Evolutionary conservation across 768 basidiomycete genomes (phyloP), one percentile per base, ranked within the genome.

Genomic region (Phylloporus arenicola): DNA sequence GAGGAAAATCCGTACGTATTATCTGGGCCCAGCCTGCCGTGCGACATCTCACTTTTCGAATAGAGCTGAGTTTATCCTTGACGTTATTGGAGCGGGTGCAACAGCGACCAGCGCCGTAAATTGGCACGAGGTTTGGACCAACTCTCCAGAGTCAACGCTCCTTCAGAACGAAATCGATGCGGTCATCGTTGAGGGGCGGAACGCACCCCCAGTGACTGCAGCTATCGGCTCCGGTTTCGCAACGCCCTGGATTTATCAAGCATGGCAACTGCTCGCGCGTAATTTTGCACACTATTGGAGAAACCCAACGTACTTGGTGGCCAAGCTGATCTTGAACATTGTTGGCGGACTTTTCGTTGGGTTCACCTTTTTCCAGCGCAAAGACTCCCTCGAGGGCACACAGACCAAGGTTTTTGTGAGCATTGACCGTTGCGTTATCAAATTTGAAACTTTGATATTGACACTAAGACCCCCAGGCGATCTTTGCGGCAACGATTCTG

Each of bases 61-160:
- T 43, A 81, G 80, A 34, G 81, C 81, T 24, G 81, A 82, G 53
- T 82, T 75, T 52, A 82, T 82, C 73, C 74, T 88, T n/a, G 81
- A 84, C 27, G 83, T 81, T 39, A 88, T 88, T 49, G 87, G 86
- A 16, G 85, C 87, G 22, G 86, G 86, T 2, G 80, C 81, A 2
- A 82, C 83, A 1, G 78, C 82, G 1, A 70, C 74, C 14, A 80
- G 74, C 47, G 55, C 57, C 12, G 65, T 65, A 22, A 75, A 88
- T 52, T 90, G 87, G 86, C 73, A 77, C 43, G 67, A 76, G 6
- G 63, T 76, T n/a, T 90, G 86, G 85, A 58, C 63, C n/a, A 62
- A 74, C 6, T 79, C 82, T 0, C 67, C 70, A 0, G 79, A 86
- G 57, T 59, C 70, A 0, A 52, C 42, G n/a, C 56, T 54, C 0